phyloP scores from a whole-genome alignment of 108 stramenopile species.

The Skeletonema tropicum region DNA sequence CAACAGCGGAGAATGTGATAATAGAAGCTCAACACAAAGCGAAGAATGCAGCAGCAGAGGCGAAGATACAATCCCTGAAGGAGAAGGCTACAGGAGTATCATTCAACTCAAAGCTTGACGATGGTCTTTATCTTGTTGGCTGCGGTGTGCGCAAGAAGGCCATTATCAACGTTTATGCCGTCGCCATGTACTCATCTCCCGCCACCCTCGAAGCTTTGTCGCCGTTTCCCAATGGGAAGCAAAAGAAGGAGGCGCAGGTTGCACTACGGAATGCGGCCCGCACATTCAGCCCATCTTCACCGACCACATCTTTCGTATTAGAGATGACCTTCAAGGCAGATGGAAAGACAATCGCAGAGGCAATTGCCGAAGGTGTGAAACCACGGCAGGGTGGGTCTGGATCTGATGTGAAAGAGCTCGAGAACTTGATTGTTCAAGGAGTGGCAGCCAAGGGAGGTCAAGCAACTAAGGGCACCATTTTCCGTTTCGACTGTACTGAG shows the following conservation, averaged over 20 bases:
- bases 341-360: conserved; percentile 32
- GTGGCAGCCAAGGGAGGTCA: conserved; percentile 27
- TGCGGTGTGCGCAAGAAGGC: conserved; percentile 38
- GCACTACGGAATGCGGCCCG: conserved; percentile 31
- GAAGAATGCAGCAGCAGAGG: background rate
- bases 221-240: conserved; percentile 4
- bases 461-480: conserved; percentile 38
- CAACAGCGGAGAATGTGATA: background rate
- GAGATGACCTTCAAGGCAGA: conserved; percentile 35
- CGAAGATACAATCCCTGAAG: conserved; percentile 61
- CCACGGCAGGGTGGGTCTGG: conserved; percentile 25
- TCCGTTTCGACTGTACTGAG: conserved; percentile 17
- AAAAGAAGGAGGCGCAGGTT: conserved; percentile 29
- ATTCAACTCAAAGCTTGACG: conserved; percentile 29
- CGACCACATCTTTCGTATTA: conserved; percentile 29
- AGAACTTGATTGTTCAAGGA: conserved; percentile 33
- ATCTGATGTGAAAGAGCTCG: conserved; percentile 19
- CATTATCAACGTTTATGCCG: conserved; percentile 33
- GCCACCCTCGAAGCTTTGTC: conserved; percentile 17
- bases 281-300: conserved; percentile 14
- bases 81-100: conserved; percentile 11
- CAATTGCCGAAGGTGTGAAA: conserved; percentile 37
- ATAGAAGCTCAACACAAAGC: conserved; percentile 16
- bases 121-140: conserved; percentile 29
- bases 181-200: conserved; percentile 35